Evolutionary conservation across 2,329 filamentous ascomycete species (phyloP), one percentile per base, ranked within the genome.

Genomic region (Fusarium sublunatum): DNA sequence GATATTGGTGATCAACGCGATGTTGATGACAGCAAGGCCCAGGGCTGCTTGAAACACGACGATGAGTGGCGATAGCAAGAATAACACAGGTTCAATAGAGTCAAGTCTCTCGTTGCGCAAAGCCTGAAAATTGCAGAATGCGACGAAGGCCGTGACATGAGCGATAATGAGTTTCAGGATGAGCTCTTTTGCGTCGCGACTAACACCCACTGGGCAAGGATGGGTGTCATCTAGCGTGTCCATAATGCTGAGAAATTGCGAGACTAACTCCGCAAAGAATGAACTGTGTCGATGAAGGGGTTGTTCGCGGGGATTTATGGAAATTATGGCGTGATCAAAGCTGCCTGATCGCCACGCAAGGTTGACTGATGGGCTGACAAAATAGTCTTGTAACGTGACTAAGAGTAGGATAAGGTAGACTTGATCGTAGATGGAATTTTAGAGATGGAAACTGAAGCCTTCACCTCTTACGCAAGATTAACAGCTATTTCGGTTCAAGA

Each of bases 161-260:
- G 61, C 55, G 11, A 64, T 15, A 2, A 61, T 25, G 5, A 64
- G 45, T 8, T 65, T 64, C 3, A 61, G 32, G 1, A 65, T n/a
- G 6, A 65, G 39, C 3, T 64, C 61, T 9, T 38, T 48, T 3
- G 19, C 22, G 0, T 25, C 41, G 5, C 61, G 45, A 3, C 2
- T 45, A 1, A 39, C 60, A 7, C 42, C 61, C 0, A 34, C 25
- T 1, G 42, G 45, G 12, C 61, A 61, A 3, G 29, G 19, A 32
- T 31, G 5, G 24, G 24, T 3, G 3, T 11, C 6, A 1, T 8
- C 22, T 5, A 8, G 9, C 2, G 3, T 15, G 0, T 7, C 8
- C 40, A 50, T 40, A 19, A 19, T 11, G 3, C 22, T 7, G 4
- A 12, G 19, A 2, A 10, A 5, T 9, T n/a, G 3, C 12, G 19